phyloP scores from a whole-genome alignment of 306 rosid species.

The Begonia loranthoides region DNA sequence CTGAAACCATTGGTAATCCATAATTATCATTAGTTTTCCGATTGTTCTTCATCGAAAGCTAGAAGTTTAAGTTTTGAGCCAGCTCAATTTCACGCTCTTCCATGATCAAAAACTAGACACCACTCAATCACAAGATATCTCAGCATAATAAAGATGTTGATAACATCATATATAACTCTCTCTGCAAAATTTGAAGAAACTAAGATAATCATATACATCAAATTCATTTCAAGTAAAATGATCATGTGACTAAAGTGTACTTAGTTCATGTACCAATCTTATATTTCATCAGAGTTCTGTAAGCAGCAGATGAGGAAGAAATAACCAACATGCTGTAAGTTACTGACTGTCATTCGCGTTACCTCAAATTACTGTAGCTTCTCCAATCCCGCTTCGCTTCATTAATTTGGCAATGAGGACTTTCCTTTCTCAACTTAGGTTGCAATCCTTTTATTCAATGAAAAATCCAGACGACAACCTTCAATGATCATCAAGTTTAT shows the following conservation, averaged over 20 bases:
- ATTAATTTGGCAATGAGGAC: constrained; percentile 13
- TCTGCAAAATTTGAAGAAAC: not conserved
- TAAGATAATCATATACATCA: not conserved
- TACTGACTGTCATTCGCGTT: not conserved
- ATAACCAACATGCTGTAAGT: not conserved
- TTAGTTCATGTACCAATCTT: not conserved
- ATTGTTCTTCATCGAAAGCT: too few relatives aligned
- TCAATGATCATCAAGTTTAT: not conserved
- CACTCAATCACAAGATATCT: too few relatives aligned
- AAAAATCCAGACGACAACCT: constrained; percentile 1
- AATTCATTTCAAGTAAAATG: not conserved
- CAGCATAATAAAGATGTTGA: too few relatives aligned
- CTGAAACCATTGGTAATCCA: too few relatives aligned
- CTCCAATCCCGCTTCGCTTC: constrained; percentile 11
- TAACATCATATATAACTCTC: too few relatives aligned
- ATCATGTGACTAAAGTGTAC: not conserved
- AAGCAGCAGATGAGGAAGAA: not conserved
- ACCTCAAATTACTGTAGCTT: constrained; percentile 17
- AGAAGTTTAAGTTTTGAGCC: too few relatives aligned
- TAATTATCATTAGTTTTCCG: too few relatives aligned
- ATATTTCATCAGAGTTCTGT: not conserved
- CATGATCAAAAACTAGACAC: too few relatives aligned
- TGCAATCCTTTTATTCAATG: constrained; percentile 16
- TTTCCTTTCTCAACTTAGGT: constrained; percentile 15
- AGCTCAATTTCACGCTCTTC: too few relatives aligned